Base-by-base conservation (phyloP, 148 eudicot species). In the Suaeda aralocaspica region DNA sequence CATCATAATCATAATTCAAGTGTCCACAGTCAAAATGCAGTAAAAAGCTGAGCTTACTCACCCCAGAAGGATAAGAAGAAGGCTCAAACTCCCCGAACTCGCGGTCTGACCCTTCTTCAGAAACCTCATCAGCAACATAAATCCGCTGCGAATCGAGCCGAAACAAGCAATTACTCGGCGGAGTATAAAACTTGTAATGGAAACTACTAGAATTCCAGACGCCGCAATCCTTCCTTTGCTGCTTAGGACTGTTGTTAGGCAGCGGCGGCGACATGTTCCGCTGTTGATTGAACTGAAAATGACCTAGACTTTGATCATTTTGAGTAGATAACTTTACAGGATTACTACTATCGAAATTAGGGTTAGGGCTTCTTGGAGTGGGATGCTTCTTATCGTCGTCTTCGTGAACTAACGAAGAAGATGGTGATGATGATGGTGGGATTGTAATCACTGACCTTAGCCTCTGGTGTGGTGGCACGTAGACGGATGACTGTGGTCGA, bases 391-490 rank as follows among this genome's bases (percentile, higher is more conserved):
- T 58, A 66, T 50, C n/a, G 29, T 45, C 45, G n/a, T 4, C 25
- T 19, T 70, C 71, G 29, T 52, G 68, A 66, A 18, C 48, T 0
- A n/a, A n/a, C n/a, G n/a, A n/a, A n/a, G 75, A 60, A 30, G 69
- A 42, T 9, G 82, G 73, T 29, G 73, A 56, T 28, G 80, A 51
- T 28, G 79, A 29, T n/a, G 87, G 55, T 64, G 96, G 58, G 67
- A 81, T 71, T 42, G 81, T 79, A 80, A 81, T 74, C 46, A 79
- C 80, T 30, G 94, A 85, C 66, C 80, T 77, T 16, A 83, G 76
- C 42, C 98, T 87, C 55, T 88, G 92, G 80, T 90, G 98, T 25
- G 98, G 98, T 16, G 98, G 96, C 45, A 92, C 89, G 77, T 92
- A 92, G 24, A 90, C 80, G 41, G 88, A 78, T 16, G 88, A 55